phyloP scores from a whole-genome alignment of 306 rosid genomes.

The cucumber (Cucumis sativus) region DNA sequence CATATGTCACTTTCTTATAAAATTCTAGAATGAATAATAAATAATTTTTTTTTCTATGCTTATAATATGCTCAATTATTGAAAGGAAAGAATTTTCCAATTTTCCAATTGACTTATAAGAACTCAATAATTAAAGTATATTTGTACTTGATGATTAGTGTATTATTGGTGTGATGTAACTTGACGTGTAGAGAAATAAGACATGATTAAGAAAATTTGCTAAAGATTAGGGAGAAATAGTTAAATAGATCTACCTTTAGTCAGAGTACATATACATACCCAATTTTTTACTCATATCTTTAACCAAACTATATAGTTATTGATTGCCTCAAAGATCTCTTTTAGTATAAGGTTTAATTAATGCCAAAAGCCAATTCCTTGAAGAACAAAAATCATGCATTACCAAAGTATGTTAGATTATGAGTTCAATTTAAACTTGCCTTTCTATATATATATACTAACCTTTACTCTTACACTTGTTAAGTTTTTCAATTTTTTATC shows the following conservation, averaged over 20 bases:
- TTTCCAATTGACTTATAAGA: background rate
- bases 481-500: too few relatives aligned
- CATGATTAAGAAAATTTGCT: background rate
- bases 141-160: background rate
- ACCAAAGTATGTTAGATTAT: too few relatives aligned
- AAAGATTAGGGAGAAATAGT: background rate
- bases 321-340: background rate
- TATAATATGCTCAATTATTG: background rate
- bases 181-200: background rate
- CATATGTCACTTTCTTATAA: background rate
- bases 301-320: background rate
- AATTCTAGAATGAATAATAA: background rate
- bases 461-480: too few relatives aligned
- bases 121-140: background rate
- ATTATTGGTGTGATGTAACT: background rate
- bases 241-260: background rate
- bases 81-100: background rate
- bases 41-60: background rate
- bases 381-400: too few relatives aligned
- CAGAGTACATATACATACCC: background rate
- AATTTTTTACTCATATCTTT: background rate
- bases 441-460: too few relatives aligned
- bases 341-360: background rate
- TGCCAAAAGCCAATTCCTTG: background rate
- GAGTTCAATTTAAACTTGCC: too few relatives aligned